These are phyloP conservation scores for Phyllachora maydis DNA, from an alignment of 2,329 filamentous ascomycete species.

Conservation along the genomic window DNA sequence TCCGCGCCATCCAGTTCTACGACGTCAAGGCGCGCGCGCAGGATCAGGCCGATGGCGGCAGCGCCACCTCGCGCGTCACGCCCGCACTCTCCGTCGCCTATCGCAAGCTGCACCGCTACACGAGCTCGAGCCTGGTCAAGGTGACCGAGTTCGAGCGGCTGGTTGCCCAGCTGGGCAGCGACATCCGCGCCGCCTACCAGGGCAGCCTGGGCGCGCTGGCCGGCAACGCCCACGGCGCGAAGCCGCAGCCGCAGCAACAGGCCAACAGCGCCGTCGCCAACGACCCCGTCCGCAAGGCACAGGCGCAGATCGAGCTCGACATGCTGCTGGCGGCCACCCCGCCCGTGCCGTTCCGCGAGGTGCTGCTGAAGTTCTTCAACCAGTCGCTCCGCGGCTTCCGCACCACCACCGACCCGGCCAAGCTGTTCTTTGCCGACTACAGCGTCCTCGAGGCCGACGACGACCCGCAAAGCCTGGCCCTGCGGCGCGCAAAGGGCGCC, in stretches of 20 bases:
- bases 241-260: slow-evolving; percentile 18
- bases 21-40: slow-evolving; percentile 16
- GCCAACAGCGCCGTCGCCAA: slow-evolving; percentile 13
- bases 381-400: slow-evolving; percentile 36
- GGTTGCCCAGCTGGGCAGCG: slow-evolving; percentile 23
- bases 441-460: slow-evolving; percentile 45
- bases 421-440: slow-evolving; percentile 55
- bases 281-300: slow-evolving; percentile 22
- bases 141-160: slow-evolving; percentile 42
- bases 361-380: slow-evolving; percentile 46
- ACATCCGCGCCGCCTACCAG: slow-evolving; percentile 29
- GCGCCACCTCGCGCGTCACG: slow-evolving; percentile 18
- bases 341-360: slow-evolving; percentile 21
- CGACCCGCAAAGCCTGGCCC: slow-evolving; percentile 24
- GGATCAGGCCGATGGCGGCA: slow-evolving; percentile 18
- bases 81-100: slow-evolving; percentile 35
- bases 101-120: slow-evolving; percentile 28
- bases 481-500: slow-evolving; percentile 12
- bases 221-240: slow-evolving; percentile 17
- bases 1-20: slow-evolving; percentile 27
- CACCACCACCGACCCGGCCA: slow-evolving; percentile 38
- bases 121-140: slow-evolving; percentile 30
- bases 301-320: slow-evolving; percentile 26
- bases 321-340: slow-evolving; percentile 28
- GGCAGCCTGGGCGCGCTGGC: slow-evolving; percentile 20